Base-by-base conservation (phyloP, 441 rosid species). In the Corymbia calophylla region DNA sequence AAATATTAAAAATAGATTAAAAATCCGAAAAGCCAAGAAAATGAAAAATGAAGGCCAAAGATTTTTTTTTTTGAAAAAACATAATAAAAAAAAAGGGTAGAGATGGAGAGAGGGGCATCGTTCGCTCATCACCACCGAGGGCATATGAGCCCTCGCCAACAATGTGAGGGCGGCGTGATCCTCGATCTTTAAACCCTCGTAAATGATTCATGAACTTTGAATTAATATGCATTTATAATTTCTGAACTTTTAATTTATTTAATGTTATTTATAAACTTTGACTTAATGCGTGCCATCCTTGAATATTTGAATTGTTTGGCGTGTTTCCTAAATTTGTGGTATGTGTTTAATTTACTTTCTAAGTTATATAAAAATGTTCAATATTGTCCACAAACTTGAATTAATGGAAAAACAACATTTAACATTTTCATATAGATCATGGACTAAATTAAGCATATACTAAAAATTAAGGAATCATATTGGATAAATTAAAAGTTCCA, bases 111-210 rank as follows among this genome's bases (percentile, higher is more conserved):
- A 35, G 27, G 82, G 49, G 14, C 82, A 73, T 73, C 13, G 9
- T 35, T 10, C 27, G 14, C 14, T 0, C 35, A 1, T 64, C 73
- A n/a, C 39, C 19, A n/a, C 9, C 2, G 4, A n/a, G 5, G 73
- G 39, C 21, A n/a, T 64, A 35, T 4, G 29, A 35, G 48, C 81
- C 81, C 35, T n/a, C 35, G 8, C 19, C 21, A 54, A 54, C 7
- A 21, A 54, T 3, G 5, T 54, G 56, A 21, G 3, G 4, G 19
- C 5, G 7, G 18, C 5, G 0, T 0, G 5, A 19, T 15, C 35
- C 73, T 64, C 35, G 15, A 64, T 64, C 10, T 64, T n/a, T 21
- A n/a, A 64, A 64, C 4, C 73, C 21, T 64, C 39, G 3, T 3
- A 9, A 56, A 9, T 56, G 13, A 56, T 56, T 2, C 9, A 21